Percentiles rank a stretch among this genome's conserved stretches.
Evolutionary conservation across 2,329 filamentous ascomycete species (phyloP).

Genomic region (Talaromyces sp.): DNA sequence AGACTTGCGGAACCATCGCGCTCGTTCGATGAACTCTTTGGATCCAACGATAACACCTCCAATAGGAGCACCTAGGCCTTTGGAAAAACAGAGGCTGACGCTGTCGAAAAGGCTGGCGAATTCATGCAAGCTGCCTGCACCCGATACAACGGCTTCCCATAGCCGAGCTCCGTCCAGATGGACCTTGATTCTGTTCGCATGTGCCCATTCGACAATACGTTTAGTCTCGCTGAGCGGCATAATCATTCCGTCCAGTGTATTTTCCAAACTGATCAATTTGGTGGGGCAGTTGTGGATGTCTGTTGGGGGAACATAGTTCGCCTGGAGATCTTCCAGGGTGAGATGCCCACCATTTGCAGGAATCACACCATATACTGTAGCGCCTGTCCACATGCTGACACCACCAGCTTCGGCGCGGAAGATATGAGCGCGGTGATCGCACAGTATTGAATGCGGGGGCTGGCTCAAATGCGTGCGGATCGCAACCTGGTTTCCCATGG

Average conservation of each 20-base stretch:
- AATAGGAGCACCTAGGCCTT: constrained; percentile 76
- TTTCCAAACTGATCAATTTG: constrained; percentile 76
- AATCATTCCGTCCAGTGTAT: constrained; percentile 75
- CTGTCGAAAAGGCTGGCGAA: constrained; percentile 68
- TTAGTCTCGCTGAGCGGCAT: constrained; percentile 69
- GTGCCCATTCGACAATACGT: constrained; percentile 67
- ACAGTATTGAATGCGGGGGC: constrained; percentile 75
- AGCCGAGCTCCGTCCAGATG: constrained; percentile 77
- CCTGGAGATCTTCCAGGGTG: constrained; percentile 70
- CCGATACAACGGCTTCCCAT: constrained; percentile 74
- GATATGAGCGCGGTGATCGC: constrained; percentile 75
- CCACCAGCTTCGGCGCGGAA: constrained; percentile 62
- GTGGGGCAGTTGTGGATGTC: constrained; percentile 78
- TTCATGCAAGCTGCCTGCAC: constrained; percentile 62
- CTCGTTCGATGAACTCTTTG: constrained; percentile 57
- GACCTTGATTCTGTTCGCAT: constrained; percentile 59
- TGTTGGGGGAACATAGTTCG: constrained; percentile 56
- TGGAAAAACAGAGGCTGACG: constrained; percentile 73
- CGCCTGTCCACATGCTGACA: constrained; percentile 66
- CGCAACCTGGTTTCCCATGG: constrained; percentile 89
- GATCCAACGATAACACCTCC: constrained; percentile 68
- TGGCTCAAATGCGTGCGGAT: constrained; percentile 72
- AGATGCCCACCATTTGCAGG: constrained; percentile 69
- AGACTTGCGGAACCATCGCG: constrained; percentile 72
- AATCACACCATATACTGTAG: constrained; percentile 61